These are phyloP conservation scores for Endoconidiophora laricicola DNA, from an alignment of 2,329 filamentous ascomycete species.

Conservation along the genomic window DNA sequence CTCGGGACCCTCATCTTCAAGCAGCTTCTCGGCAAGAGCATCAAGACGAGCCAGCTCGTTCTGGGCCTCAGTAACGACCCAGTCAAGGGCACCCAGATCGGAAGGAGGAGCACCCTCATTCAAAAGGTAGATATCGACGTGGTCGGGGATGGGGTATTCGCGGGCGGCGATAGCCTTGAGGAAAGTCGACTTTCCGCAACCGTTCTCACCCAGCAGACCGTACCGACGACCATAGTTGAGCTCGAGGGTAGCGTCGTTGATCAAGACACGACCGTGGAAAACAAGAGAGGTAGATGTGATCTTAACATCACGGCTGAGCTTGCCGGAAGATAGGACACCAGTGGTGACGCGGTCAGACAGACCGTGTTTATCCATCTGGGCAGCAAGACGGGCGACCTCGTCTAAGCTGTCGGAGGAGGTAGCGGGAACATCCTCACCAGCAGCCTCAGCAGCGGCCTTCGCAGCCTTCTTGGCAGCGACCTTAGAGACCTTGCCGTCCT, in stretches of 20 bases:
- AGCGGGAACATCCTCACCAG: constrained; percentile 57
- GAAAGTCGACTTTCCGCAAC: constrained; percentile 95
- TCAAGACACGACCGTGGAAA: constrained; percentile 93
- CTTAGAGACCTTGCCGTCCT: constrained; percentile 62
- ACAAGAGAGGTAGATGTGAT: constrained; percentile 85
- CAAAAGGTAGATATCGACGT: constrained; percentile 94
- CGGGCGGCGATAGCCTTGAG: constrained; percentile 86
- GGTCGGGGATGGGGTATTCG: constrained; percentile 90
- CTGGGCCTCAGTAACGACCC: constrained; percentile 91
- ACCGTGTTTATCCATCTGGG: constrained; percentile 92
- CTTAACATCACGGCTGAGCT: constrained; percentile 85
- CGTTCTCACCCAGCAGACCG: constrained; percentile 93
- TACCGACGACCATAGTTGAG: constrained; percentile 86
- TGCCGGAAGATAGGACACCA: constrained; percentile 77
- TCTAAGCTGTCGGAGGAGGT: constrained; percentile 57
- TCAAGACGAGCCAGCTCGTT: constrained; percentile 84
- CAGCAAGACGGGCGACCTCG: constrained; percentile 69
- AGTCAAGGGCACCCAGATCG: constrained; percentile 83
- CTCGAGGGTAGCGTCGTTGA: constrained; percentile 87
- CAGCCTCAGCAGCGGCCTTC: constrained; percentile 37
- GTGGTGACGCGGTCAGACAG: constrained; percentile 96
- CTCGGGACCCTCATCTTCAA: constrained; percentile 86
- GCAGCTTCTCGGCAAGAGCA: constrained; percentile 69
- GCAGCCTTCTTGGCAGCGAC: constrained; percentile 50
- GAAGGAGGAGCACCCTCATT: constrained; percentile 90